Percentiles rank a stretch among this genome's conserved stretches.
Evolutionary conservation across 192 early-diverging fungal species (phyloP).

Genomic region (Backusella mclennaniae): DNA sequence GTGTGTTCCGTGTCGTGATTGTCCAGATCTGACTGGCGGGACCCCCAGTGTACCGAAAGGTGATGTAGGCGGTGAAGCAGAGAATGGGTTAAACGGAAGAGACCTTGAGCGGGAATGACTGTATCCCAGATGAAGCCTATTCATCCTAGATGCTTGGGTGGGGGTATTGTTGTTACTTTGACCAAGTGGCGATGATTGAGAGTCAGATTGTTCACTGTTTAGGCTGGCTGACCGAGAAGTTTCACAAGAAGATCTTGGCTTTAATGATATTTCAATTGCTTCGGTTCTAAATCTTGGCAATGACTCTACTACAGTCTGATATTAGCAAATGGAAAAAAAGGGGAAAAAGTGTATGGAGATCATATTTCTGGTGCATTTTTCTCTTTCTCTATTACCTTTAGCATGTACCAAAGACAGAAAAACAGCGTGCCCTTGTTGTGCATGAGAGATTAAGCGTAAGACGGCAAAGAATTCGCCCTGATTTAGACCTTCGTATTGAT

Average conservation of each 20-base stretch:
- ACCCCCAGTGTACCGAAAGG: not conserved
- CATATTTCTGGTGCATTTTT: not conserved
- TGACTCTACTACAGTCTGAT: not conserved
- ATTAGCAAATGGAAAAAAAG: not conserved
- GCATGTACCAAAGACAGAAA: not conserved
- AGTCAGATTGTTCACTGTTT: not conserved
- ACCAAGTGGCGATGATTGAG: not conserved
- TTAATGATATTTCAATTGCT: not conserved
- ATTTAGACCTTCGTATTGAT: constrained; percentile 13
- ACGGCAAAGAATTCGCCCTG: constrained; percentile 35
- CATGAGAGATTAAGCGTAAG: constrained; percentile 31
- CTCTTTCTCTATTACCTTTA: not conserved
- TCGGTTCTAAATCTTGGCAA: not conserved
- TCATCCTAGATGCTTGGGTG: not conserved
- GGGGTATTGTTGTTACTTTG: not conserved
- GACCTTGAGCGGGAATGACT: not conserved
- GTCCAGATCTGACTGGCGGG: not conserved
- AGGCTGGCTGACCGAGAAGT: not conserved
- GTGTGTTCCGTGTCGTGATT: not conserved
- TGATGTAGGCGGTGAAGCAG: not conserved
- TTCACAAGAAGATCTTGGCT: constrained; percentile 3
- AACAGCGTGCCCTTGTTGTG: constrained; percentile 20
- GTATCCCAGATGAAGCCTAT: not conserved
- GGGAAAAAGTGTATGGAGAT: not conserved
- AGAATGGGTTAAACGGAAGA: not conserved